phyloP scores from a whole-genome alignment of 2,329 filamentous ascomycete species.

The Lasiodiplodia theobromae region DNA sequence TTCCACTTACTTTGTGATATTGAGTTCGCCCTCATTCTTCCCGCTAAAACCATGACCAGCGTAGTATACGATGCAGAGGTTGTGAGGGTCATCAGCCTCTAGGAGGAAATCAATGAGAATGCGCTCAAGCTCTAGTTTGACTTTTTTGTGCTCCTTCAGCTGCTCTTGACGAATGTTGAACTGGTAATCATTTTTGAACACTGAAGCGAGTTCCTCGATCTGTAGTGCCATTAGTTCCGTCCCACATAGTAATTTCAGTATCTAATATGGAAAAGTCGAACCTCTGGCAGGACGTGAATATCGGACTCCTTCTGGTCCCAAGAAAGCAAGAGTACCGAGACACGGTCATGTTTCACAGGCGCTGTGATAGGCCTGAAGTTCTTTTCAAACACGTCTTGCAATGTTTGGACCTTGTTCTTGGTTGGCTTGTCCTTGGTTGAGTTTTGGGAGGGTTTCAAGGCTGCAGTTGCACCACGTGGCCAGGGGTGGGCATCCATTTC shows the following conservation, averaged over 20 bases:
- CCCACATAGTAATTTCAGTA: too few species aligned
- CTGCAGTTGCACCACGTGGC: not conserved
- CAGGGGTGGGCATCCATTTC: not conserved
- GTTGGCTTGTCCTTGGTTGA: too few species aligned
- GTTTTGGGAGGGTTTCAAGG: not conserved
- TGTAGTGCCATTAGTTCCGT: too few species aligned
- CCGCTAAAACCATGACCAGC: not conserved
- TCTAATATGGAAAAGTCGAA: not conserved
- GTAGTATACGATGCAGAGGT: constrained; percentile 7
- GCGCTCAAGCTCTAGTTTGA: not conserved
- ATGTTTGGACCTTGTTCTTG: not conserved
- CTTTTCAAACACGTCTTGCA: constrained; percentile 18
- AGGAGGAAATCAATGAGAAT: not conserved
- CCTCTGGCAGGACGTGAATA: constrained; percentile 27
- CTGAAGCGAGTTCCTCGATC: too few species aligned
- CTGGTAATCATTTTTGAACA: too few species aligned
- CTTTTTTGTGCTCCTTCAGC: not conserved
- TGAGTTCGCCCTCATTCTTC: not conserved
- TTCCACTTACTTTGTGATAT: not conserved
- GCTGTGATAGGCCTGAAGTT: constrained; percentile 27
- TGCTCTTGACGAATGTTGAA: too few species aligned
- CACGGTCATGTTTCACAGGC: constrained; percentile 28
- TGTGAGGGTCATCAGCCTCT: not conserved
- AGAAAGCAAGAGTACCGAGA: constrained; percentile 30
- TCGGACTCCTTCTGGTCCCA: constrained; percentile 25